Evolutionary conservation across 768 basidiomycete species (phyloP).

Genomic region (Brasilioporus rufonigricans): DNA sequence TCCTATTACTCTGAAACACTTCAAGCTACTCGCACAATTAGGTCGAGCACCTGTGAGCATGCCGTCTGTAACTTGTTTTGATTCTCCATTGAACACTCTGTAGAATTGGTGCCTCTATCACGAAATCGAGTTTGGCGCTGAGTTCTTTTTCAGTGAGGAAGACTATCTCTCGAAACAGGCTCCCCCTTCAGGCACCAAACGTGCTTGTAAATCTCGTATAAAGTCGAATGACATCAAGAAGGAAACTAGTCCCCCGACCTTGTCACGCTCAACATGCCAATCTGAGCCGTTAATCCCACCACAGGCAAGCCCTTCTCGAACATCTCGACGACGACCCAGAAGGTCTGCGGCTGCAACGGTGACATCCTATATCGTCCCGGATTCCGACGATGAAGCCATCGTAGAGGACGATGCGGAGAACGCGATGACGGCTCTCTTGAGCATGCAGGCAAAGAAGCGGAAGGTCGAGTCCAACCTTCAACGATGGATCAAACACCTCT

Average conservation of each 20-base stretch:
- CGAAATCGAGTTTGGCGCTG: constrained; percentile 62
- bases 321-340: constrained; percentile 54
- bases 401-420: constrained; percentile 37
- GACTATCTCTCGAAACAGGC: constrained; percentile 53
- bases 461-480: constrained; percentile 49
- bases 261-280: constrained; percentile 25
- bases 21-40: constrained; percentile 67
- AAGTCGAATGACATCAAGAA: constrained; percentile 39
- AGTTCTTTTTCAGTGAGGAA: constrained; percentile 68
- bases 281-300: constrained; percentile 13
- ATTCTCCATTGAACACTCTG: constrained; percentile 1
- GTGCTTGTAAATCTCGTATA: constrained; percentile 21
- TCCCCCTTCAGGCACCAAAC: constrained; percentile 22
- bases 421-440: constrained; percentile 29
- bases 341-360: constrained; percentile 51
- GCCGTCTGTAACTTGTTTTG: neutral
- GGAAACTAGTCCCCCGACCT: constrained; percentile 35
- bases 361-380: constrained; percentile 62
- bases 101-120: constrained; percentile 56
- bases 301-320: constrained; percentile 18
- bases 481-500: constrained; percentile 67
- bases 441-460: constrained; percentile 35
- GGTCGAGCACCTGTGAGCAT: constrained; percentile 57
- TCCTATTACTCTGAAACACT: constrained; percentile 74
- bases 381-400: constrained; percentile 68